These are phyloP conservation scores for Inga leiocalycina DNA, from an alignment of 306 rosid genomes.

Conservation along the genomic window DNA sequence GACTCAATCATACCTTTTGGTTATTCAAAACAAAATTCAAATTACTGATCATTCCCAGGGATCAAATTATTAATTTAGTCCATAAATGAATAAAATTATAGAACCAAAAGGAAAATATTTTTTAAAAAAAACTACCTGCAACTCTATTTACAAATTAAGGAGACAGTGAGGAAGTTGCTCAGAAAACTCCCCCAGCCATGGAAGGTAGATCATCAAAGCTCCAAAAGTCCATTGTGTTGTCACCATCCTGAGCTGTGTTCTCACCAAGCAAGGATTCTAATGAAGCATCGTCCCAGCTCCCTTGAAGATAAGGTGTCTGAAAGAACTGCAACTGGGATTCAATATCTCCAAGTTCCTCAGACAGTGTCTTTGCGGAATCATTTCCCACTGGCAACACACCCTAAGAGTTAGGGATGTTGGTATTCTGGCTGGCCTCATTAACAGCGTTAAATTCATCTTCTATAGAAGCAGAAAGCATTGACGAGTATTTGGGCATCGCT, in stretches of 20 bases:
- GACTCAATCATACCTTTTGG: neutral
- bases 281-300: constrained; percentile 57
- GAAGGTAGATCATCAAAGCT: constrained; percentile 64
- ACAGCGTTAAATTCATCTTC: constrained; percentile 49
- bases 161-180: constrained; percentile 36
- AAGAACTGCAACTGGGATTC: constrained; percentile 67
- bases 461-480: constrained; percentile 58
- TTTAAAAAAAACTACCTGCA: constrained; percentile 49
- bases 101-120: neutral
- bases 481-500: constrained; percentile 25
- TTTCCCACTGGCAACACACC: constrained; percentile 34
- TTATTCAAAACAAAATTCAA: neutral
- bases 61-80: neutral
- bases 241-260: constrained; percentile 62
- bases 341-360: constrained; percentile 70
- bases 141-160: constrained; percentile 69
- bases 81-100: neutral
- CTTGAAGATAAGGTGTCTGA: constrained; percentile 63
- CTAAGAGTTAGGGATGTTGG: constrained; percentile 48
- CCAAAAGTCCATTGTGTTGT: constrained; percentile 66
- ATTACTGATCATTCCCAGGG: neutral
- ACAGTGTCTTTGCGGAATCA: constrained; percentile 50
- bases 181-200: constrained; percentile 55
- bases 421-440: constrained; percentile 49
- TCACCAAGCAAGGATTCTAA: constrained; percentile 60